Evolutionary conservation across 805 yeast species (phyloP).

Genomic region (Wickerhamomyces xylosicus): DNA sequence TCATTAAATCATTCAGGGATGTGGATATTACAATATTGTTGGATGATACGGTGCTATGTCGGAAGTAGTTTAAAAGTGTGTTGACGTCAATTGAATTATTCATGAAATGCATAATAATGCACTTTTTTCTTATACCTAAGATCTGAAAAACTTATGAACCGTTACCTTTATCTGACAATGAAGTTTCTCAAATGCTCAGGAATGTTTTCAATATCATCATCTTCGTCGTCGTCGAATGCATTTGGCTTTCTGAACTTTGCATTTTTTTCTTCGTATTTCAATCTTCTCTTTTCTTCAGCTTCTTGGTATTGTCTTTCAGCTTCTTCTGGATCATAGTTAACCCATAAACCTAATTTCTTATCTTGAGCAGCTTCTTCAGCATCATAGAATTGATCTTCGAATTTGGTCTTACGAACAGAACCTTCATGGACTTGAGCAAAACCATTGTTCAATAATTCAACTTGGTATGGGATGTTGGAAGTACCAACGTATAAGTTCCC

Average conservation of each 20-base stretch:
- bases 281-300: slow-evolving; percentile 17
- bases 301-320: slow-evolving; percentile 21
- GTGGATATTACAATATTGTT: too few relatives aligned
- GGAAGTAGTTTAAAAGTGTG: too few relatives aligned
- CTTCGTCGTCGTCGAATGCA: slow-evolving; percentile 17
- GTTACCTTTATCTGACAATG: slow-evolving; percentile 7
- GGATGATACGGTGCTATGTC: too few relatives aligned
- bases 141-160: too few relatives aligned
- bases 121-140: too few relatives aligned
- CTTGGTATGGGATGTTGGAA: slow-evolving; percentile 45
- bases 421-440: slow-evolving; percentile 54
- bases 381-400: slow-evolving; percentile 38
- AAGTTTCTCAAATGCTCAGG: slow-evolving; percentile 20
- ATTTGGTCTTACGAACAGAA: slow-evolving; percentile 50
- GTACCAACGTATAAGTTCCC: slow-evolving; percentile 54
- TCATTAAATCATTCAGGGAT: too few relatives aligned
- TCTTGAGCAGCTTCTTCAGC: slow-evolving; percentile 56
- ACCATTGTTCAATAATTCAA: slow-evolving; percentile 49
- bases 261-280: slow-evolving; percentile 16
- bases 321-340: slow-evolving; percentile 36
- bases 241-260: slow-evolving; percentile 14
- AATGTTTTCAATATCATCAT: slow-evolving; percentile 15
- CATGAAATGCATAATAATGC: too few relatives aligned
- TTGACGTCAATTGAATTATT: too few relatives aligned
- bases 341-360: slow-evolving; percentile 58